phyloP scores from a whole-genome alignment of 2,329 filamentous ascomycete species.

The Eutypa lata region DNA sequence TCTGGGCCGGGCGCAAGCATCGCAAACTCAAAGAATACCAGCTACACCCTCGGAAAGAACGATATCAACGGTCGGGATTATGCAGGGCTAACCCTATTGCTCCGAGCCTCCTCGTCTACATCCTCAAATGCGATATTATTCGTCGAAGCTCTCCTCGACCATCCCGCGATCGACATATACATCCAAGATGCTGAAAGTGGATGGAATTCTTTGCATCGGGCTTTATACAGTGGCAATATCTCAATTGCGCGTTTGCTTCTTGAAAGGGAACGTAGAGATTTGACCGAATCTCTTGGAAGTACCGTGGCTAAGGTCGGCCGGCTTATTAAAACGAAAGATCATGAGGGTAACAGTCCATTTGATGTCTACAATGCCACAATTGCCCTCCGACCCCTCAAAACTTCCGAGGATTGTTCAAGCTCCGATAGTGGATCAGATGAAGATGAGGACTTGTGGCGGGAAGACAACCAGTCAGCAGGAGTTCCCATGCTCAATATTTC shows the following conservation, averaged over 20 bases:
- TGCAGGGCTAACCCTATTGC: slow-evolving; percentile 76
- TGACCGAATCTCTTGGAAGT: slow-evolving; percentile 56
- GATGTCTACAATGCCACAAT: slow-evolving; percentile 90
- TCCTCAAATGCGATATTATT: slow-evolving; percentile 69
- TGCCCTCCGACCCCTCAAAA: slow-evolving; percentile 65
- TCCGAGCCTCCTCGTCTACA: slow-evolving; percentile 77
- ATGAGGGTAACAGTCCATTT: slow-evolving; percentile 90
- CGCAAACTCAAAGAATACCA: slow-evolving; percentile 43
- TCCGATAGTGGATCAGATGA: slow-evolving; percentile 54
- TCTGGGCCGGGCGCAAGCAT: slow-evolving; percentile 46
- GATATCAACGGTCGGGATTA: slow-evolving; percentile 86
- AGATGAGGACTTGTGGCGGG: slow-evolving; percentile 42
- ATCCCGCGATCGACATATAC: slow-evolving; percentile 82
- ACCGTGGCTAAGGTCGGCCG: slow-evolving; percentile 63
- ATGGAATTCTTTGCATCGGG: slow-evolving; percentile 92
- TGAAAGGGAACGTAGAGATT: slow-evolving; percentile 68
- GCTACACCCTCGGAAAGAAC: slow-evolving; percentile 44
- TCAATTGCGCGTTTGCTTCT: slow-evolving; percentile 81
- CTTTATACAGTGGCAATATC: slow-evolving; percentile 85
- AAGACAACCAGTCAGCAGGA: slow-evolving; percentile 20
- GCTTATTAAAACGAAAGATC: slow-evolving; percentile 91
- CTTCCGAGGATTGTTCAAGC: slow-evolving; percentile 23
- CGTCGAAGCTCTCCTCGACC: slow-evolving; percentile 74
- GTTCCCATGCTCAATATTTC: slow-evolving; percentile 17
- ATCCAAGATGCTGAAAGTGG: slow-evolving; percentile 86